Percentiles rank a stretch among this genome's conserved stretches.
phyloP scores from a whole-genome alignment of 352 stramenopile genomes.

The Peronospora belbahrii region DNA sequence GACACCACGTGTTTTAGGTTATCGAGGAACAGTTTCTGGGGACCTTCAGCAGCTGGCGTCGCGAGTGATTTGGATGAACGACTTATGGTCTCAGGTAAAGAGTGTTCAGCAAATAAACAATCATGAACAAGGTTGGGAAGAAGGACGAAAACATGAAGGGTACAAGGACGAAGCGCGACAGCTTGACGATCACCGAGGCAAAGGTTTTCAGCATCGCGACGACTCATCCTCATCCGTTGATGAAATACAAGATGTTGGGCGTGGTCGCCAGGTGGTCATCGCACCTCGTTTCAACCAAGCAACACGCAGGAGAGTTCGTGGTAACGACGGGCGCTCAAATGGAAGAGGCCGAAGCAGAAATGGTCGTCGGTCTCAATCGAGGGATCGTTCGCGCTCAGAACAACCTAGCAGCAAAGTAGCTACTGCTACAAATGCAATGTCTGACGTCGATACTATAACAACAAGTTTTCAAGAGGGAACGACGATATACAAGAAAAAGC shows the following conservation, averaged over 20 bases:
- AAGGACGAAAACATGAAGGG: conserved; percentile 9
- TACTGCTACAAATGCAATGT: not conserved
- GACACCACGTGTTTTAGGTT: conserved; percentile 30
- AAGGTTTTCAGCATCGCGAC: conserved; percentile 8
- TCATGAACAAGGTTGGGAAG: conserved; percentile 12
- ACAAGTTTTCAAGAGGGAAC: conserved; percentile 3
- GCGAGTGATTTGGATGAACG: conserved; percentile 65
- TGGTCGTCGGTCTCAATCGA: conserved; percentile 23
- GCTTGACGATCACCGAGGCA: conserved; percentile 23
- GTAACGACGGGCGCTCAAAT: conserved; percentile 12
- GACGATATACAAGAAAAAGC: conserved; percentile 6
- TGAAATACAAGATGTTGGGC: conserved; percentile 13
- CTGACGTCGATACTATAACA: conserved; percentile 2
- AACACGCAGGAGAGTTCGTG: conserved; percentile 10
- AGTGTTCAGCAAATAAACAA: conserved; percentile 2
- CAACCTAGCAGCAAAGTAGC: not conserved
- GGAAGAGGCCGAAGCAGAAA: conserved; percentile 13
- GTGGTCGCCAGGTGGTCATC: conserved; percentile 29
- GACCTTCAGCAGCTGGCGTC: conserved; percentile 74
- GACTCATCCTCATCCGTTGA: conserved; percentile 4
- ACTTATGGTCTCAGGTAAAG: conserved; percentile 52
- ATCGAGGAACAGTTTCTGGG: conserved; percentile 58
- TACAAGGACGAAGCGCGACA: conserved; percentile 7
- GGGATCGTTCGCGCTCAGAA: conserved; percentile 14
- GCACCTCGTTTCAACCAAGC: conserved; percentile 6